Evolutionary conservation across 2,329 filamentous ascomycete species (phyloP), one percentile per base, ranked within the genome.

Genomic region (Nemania diffusa): DNA sequence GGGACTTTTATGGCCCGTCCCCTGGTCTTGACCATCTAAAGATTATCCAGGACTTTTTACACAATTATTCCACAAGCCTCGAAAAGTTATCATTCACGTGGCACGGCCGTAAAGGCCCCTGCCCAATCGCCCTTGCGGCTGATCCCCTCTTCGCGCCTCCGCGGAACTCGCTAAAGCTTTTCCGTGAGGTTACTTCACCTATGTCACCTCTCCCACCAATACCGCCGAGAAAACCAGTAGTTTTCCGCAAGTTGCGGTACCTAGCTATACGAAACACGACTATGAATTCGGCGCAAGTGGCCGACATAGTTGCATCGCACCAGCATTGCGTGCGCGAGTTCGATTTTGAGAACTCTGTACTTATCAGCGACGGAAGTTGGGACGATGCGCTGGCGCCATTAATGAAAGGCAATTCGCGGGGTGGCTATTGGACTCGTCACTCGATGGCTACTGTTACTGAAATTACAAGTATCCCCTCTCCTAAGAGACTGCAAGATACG

Each of bases 341-440:
- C 75, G 90, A 93, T 77, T 93, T 97, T 78, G 90, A 94, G 76
- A 90, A 92, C 69, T 89, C 94, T 20, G 83, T 86, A 32, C 85
- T 97, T 50, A 84, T 88, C 57, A 85, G 87, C 67, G 83, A 83
- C 37, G 93, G 91, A 29, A 90, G 84, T 64, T 97, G 93, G 93
- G 91, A 96, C 65, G 90, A 94, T 32, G 93, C 92, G 0, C 85
- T 97, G n/a, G 87, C 89, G 44, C 91, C 92, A 1, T 81, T 97
- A 64, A 88, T 86, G 74, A 74, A 83, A 75, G 78, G 82, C 69
- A 80, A 74, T 69, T 81, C 76, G 73, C 83, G 78, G 69, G 81
- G 75, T 60, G 78, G 80, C 34, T 74, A 79, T 24, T 85, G 83
- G 83, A 81, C 80, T 11, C 77, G 81, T 22, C 75, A 80, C 62